Conservation (phyloP, 257 asterid species). For the Solanum phureja region DNA sequence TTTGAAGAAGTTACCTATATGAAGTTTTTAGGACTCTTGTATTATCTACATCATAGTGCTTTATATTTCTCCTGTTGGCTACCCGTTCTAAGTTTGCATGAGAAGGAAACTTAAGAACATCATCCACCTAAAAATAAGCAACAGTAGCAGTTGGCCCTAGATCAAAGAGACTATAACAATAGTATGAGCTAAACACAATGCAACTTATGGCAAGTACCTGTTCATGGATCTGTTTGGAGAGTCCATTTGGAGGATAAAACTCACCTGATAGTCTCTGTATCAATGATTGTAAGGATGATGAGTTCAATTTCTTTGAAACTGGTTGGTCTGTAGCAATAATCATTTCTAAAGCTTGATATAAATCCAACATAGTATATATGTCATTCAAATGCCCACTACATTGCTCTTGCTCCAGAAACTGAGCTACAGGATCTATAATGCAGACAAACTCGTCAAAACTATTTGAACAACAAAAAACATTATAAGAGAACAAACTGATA, state of each 20-base stretch:
- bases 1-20: constrained; percentile 32
- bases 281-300: constrained; percentile 29
- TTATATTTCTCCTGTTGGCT: constrained; percentile 46
- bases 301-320: constrained; percentile 32
- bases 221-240: constrained; percentile 24
- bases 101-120: constrained; percentile 48
- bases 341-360: constrained; percentile 58
- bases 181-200: not conserved
- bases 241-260: constrained; percentile 15
- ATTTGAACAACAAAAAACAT: not conserved
- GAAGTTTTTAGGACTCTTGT: constrained; percentile 67
- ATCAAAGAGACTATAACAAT: not conserved
- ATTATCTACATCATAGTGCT: constrained; percentile 39
- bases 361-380: constrained; percentile 36
- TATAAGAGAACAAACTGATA: not conserved
- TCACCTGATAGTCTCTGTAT: constrained; percentile 30
- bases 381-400: constrained; percentile 41
- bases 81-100: constrained; percentile 53
- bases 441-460: constrained; percentile 1
- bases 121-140: constrained; percentile 44
- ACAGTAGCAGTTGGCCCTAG: not conserved
- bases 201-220: constrained; percentile 39
- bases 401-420: constrained; percentile 30
- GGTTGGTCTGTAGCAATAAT: constrained; percentile 42
- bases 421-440: constrained; percentile 39